Conservation (phyloP, 805 yeast genomes). For the Starmera caribaea region DNA sequence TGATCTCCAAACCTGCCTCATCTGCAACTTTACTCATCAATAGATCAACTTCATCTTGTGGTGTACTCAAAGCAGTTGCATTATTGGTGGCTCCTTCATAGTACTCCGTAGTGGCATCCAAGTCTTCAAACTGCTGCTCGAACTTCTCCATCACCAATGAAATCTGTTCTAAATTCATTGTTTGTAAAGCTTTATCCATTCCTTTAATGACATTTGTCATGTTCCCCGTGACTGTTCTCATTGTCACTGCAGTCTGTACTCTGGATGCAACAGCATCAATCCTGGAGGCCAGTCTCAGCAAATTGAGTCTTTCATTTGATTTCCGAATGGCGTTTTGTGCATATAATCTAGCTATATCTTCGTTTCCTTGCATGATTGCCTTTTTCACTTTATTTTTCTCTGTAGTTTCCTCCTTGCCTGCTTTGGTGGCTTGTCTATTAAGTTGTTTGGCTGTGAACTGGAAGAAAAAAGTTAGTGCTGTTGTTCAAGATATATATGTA, state of each 20-base stretch:
- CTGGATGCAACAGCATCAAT: slow-evolving; percentile 94
- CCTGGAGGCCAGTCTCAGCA: slow-evolving; percentile 74
- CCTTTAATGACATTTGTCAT: slow-evolving; percentile 91
- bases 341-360: slow-evolving; percentile 86
- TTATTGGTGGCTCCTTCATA: slow-evolving; percentile 86
- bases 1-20: slow-evolving; percentile 91
- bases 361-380: slow-evolving; percentile 75
- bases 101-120: slow-evolving; percentile 88
- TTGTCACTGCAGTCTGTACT: slow-evolving; percentile 96
- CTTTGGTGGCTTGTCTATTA: slow-evolving; percentile 79
- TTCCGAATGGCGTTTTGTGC: slow-evolving; percentile 96
- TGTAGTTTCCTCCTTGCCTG: slow-evolving; percentile 80
- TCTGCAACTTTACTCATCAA: slow-evolving; percentile 90
- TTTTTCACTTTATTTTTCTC: slow-evolving; percentile 88
- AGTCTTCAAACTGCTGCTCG: slow-evolving; percentile 90
- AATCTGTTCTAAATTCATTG: slow-evolving; percentile 90
- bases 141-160: slow-evolving; percentile 96
- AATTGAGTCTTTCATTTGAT: slow-evolving; percentile 72
- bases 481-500: too few species aligned
- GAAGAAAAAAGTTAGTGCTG: slow-evolving; percentile 7
- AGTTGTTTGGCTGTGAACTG: slow-evolving; percentile 90
- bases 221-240: slow-evolving; percentile 89
- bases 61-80: slow-evolving; percentile 82
- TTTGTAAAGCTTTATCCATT: slow-evolving; percentile 92
- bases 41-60: slow-evolving; percentile 91